A percentile compares a stretch with the other conserved stretches of the same genome.
Evolutionary conservation across 495 filamentous ascomycete genomes (phyloP).

Genomic region (Podospora tetraspora): DNA sequence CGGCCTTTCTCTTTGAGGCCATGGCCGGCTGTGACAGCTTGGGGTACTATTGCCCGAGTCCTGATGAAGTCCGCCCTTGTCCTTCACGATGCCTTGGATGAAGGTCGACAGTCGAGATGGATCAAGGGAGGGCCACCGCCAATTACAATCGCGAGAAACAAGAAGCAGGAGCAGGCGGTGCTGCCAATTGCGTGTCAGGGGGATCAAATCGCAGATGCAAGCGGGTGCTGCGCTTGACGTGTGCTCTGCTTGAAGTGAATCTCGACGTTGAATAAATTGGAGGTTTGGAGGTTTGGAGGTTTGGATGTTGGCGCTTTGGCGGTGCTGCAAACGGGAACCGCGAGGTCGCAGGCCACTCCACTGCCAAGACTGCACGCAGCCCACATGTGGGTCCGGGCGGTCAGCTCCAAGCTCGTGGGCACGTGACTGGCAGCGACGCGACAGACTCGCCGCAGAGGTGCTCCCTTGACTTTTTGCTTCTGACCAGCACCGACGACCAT

Average conservation of each 20-base stretch:
- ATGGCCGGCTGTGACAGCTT: conserved; percentile 35
- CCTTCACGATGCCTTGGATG: neutral
- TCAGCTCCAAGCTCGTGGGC: neutral
- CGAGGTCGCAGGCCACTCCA: neutral
- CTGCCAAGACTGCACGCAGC: neutral
- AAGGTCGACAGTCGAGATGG: neutral
- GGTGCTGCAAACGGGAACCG: neutral
- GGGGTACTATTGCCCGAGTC: neutral
- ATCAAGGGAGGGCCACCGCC: neutral
- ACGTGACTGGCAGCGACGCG: conserved; percentile 13
- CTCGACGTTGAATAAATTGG: neutral
- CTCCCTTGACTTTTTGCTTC: conserved; percentile 4
- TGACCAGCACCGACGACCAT: neutral
- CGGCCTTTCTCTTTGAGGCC: conserved; percentile 71
- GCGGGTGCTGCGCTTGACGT: neutral
- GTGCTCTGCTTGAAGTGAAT: neutral
- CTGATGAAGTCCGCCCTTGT: neutral
- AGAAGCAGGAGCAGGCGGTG: neutral
- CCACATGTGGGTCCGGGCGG: neutral
- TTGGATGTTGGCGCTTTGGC: neutral
- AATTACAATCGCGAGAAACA: neutral
- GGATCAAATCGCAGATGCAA: neutral
- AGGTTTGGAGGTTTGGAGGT: neutral
- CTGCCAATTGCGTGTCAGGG: neutral
- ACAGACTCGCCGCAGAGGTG: conserved; percentile 10